Conservation (phyloP, 2,329 filamentous ascomycete genomes). For the Venturia aucupariae region DNA sequence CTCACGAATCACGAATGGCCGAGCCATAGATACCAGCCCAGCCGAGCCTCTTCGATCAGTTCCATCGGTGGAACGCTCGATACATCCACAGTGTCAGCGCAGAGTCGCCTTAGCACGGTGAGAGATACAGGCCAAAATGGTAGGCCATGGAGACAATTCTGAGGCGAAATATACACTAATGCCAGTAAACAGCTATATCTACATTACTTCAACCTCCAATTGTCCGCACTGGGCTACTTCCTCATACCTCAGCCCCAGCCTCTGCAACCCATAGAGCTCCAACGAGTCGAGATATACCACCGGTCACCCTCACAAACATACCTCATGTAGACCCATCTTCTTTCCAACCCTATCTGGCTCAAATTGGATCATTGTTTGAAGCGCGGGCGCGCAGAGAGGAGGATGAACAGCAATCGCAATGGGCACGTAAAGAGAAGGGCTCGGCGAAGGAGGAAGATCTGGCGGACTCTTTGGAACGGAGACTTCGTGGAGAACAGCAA, state of each 20-base stretch:
- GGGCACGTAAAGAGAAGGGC: conserved; percentile 36
- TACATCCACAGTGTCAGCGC: conserved; percentile 43
- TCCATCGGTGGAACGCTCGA: conserved; percentile 82
- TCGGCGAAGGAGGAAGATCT: conserved; percentile 39
- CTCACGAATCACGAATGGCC: conserved; percentile 9
- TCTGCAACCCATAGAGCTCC: conserved; percentile 73
- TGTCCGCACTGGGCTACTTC: conserved; percentile 74
- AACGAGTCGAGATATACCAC: conserved; percentile 81
- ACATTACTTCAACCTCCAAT: conserved; percentile 88
- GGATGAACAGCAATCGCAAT: conserved; percentile 51
- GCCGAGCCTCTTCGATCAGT: conserved; percentile 60
- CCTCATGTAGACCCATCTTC: conserved; percentile 67
- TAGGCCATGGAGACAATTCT: conserved; percentile 25
- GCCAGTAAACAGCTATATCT: conserved; percentile 59
- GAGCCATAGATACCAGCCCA: not conserved
- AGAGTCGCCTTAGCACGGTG: conserved; percentile 48
- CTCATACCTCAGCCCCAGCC: conserved; percentile 58
- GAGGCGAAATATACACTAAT: not conserved
- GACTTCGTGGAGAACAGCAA: conserved; percentile 25
- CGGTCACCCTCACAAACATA: conserved; percentile 84
- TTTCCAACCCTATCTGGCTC: conserved; percentile 75
- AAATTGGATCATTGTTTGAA: conserved; percentile 82
- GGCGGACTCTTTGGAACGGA: conserved; percentile 38
- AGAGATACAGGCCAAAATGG: conserved; percentile 78
- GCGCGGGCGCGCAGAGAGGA: conserved; percentile 76